These are phyloP conservation scores for Pseudogymnoascus sp. DNA, from an alignment of 2,329 filamentous ascomycete species.

Conservation along the genomic window DNA sequence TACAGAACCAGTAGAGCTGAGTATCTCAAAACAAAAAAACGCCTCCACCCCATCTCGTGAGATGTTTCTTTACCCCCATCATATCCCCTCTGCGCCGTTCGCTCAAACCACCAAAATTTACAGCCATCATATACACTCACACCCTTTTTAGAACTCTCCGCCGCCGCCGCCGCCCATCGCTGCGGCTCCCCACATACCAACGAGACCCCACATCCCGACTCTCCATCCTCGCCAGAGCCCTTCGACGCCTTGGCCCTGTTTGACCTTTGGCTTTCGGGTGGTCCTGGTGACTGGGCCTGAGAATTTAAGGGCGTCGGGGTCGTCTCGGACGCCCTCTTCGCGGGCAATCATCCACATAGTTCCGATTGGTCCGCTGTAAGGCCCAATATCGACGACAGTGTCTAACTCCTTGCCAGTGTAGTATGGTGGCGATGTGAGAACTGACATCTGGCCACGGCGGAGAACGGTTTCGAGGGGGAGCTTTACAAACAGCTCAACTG, in stretches of 20 bases:
- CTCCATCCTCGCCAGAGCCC: constrained; percentile 51
- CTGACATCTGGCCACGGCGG: constrained; percentile 74
- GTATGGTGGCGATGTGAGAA: constrained; percentile 46
- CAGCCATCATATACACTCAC: background rate
- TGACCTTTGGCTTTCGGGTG: constrained; percentile 10
- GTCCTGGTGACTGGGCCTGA: background rate
- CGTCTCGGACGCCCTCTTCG: constrained; percentile 57
- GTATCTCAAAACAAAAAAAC: constrained; percentile 4
- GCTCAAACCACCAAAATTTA: constrained; percentile 6
- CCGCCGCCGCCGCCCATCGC: constrained; percentile 24
- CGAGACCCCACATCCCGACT: constrained; percentile 47
- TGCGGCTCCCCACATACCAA: constrained; percentile 40
- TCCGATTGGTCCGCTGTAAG: constrained; percentile 78
- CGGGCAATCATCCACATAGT: constrained; percentile 83
- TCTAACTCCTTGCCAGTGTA: constrained; percentile 46
- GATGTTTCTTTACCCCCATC: background rate
- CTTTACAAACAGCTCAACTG: constrained; percentile 73
- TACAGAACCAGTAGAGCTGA: background rate
- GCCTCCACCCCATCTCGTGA: constrained; percentile 1
- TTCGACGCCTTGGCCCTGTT: constrained; percentile 44
- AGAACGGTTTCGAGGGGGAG: constrained; percentile 89
- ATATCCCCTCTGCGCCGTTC: background rate
- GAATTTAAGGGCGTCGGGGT: constrained; percentile 2
- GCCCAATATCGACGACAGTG: constrained; percentile 71
- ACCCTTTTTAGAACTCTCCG: constrained; percentile 23